These are phyloP conservation scores for Leccinum truebloodii DNA, from an alignment of 768 basidiomycete species.

Conservation along the genomic window DNA sequence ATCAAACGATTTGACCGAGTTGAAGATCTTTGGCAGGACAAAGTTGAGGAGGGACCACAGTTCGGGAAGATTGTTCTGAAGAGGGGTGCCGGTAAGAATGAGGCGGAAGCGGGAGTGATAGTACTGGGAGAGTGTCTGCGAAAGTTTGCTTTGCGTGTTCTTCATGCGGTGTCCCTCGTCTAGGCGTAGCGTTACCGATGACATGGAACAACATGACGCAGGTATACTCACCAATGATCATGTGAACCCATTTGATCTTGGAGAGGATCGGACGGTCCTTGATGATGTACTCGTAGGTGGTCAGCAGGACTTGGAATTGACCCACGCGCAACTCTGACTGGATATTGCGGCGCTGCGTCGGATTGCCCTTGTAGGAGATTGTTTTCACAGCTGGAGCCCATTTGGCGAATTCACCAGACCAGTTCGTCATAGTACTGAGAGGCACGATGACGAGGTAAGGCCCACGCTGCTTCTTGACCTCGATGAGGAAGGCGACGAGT, in stretches of 20 bases:
- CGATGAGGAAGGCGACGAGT: slow-evolving; percentile 92
- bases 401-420: slow-evolving; percentile 95
- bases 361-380: slow-evolving; percentile 92
- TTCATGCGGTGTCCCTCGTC: slow-evolving; percentile 99
- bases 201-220: neutral
- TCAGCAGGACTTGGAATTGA: slow-evolving; percentile 89
- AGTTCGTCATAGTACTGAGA: slow-evolving; percentile 95
- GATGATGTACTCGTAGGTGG: slow-evolving; percentile 98
- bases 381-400: slow-evolving; percentile 86
- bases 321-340: slow-evolving; percentile 76
- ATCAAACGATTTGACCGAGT: slow-evolving; percentile 98
- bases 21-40: slow-evolving; percentile 93
- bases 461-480: slow-evolving; percentile 85
- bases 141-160: slow-evolving; percentile 88
- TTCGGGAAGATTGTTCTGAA: slow-evolving; percentile 97
- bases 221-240: slow-evolving; percentile 79
- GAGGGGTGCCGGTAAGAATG: slow-evolving; percentile 92
- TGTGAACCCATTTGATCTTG: slow-evolving; percentile 95
- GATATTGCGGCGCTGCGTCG: slow-evolving; percentile 72
- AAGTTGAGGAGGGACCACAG: slow-evolving; percentile 96
- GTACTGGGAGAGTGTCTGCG: slow-evolving; percentile 86
- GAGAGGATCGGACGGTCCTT: slow-evolving; percentile 89
- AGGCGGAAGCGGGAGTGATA: slow-evolving; percentile 93
- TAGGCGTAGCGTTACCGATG: slow-evolving; percentile 27
- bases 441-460: slow-evolving; percentile 96